A percentile compares a stretch with the other conserved stretches of the same genome.
These are phyloP conservation scores for Berkeleyomyces basicola DNA, from an alignment of 2,329 filamentous ascomycete species.

Conservation along the genomic window DNA sequence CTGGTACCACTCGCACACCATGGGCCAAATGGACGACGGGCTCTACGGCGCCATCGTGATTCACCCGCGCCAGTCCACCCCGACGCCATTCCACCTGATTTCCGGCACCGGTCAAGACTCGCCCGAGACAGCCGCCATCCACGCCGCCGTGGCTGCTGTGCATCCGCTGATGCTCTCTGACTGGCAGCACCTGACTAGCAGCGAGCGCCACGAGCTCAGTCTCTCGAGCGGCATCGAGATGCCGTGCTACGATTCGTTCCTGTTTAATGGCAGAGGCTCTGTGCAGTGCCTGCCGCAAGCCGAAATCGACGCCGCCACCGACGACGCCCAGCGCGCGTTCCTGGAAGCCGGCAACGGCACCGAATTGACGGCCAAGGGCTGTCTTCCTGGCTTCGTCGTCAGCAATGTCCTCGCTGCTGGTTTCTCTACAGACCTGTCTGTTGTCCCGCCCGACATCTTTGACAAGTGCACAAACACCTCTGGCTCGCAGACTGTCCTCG, in stretches of 20 bases:
- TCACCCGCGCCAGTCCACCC: constrained; percentile 20
- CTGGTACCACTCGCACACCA: constrained; percentile 44
- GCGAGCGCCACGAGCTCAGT: constrained; percentile 29
- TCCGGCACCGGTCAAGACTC: constrained; percentile 18
- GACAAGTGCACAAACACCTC: constrained; percentile 30
- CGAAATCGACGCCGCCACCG: constrained; percentile 26
- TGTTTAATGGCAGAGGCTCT: constrained; percentile 45
- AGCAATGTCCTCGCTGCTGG: constrained; percentile 6
- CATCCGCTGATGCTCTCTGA: constrained; percentile 38
- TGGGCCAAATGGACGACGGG: constrained; percentile 42
- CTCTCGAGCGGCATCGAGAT: constrained; percentile 29
- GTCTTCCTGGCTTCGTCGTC: constrained; percentile 13
- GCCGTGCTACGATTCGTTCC: constrained; percentile 41
- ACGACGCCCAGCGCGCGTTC: constrained; percentile 19
- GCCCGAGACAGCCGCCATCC: constrained; percentile 20
- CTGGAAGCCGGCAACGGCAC: constrained; percentile 19
- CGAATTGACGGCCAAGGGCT: constrained; percentile 28
- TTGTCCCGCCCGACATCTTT: constrained; percentile 28
- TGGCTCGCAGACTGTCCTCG: constrained; percentile 26
- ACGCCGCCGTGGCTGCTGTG: constrained; percentile 30
- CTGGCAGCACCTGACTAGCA: constrained; percentile 36
- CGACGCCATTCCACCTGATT: constrained; percentile 35
- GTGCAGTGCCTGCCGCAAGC: constrained; percentile 33
- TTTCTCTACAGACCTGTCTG: constrained; percentile 13
- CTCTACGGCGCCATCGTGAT: constrained; percentile 40